These are phyloP conservation scores for Diaporthe nobilis DNA, from an alignment of 2,329 filamentous ascomycete genomes.

Conservation along the genomic window DNA sequence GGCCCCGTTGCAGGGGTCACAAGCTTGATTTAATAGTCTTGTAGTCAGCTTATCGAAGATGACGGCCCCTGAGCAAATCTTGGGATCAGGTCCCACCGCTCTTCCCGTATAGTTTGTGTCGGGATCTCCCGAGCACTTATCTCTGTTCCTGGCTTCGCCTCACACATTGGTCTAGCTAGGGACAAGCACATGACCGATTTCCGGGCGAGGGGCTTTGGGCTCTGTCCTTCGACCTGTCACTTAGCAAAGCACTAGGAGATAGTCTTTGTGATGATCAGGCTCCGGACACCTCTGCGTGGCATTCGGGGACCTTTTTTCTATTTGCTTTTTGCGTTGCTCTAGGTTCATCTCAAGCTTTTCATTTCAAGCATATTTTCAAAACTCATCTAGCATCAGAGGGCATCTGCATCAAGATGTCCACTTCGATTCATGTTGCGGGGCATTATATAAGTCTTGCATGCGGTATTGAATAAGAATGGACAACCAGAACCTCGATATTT, in stretches of 20 bases:
- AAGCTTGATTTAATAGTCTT: constrained; percentile 19
- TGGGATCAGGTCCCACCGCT: constrained; percentile 28
- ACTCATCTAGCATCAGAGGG: no score
- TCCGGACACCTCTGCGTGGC: not conserved
- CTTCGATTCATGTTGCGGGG: not conserved
- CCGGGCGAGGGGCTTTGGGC: not conserved
- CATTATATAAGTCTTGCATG: not conserved
- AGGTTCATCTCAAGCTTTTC: no score
- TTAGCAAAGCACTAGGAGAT: not conserved
- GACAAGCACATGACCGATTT: not conserved
- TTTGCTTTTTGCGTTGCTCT: not conserved
- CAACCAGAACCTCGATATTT: not conserved
- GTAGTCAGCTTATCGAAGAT: constrained; percentile 22
- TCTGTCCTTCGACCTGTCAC: not conserved
- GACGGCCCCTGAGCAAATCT: constrained; percentile 13
- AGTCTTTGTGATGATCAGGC: not conserved
- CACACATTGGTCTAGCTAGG: not conserved
- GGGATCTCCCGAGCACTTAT: constrained; percentile 18
- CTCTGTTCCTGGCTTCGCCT: constrained; percentile 11
- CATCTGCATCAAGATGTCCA: not conserved
- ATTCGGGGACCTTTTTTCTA: not conserved
- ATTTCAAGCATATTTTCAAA: no score
- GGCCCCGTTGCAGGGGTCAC: not conserved
- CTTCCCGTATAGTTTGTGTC: not conserved
- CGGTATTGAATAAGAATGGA: not conserved